Base-by-base conservation (phyloP, 2,329 filamentous ascomycete species). In the Acrocalymma vagum region DNA sequence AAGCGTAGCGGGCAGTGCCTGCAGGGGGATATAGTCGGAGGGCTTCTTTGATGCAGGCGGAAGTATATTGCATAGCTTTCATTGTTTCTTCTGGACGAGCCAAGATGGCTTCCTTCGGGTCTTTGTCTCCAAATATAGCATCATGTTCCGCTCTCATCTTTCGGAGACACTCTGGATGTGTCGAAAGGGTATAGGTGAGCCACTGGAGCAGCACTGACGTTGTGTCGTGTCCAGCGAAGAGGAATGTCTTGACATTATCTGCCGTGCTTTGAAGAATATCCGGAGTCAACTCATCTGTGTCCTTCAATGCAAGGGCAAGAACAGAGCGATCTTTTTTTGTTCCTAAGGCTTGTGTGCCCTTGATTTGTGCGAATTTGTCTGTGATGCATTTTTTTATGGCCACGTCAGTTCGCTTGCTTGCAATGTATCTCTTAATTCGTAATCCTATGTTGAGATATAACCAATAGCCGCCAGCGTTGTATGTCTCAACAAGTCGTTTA, bases 1-100 rank as follows among this genome's bases (percentile, higher is more conserved):
- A 50, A 1, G 33, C 42, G 31, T 60, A 55, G 24, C 78, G 72
- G 13, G 77, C 68, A 2, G 72, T 70, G 3, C 63, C 73, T 0
- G 64, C 79, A 0, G 79, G 76, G 0, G 80, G 77, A 58, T 76
- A 80, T 8, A 84, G 60, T 6, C 80, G 73, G 6, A 83, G 65
- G 1, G 74, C 72, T 60, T 84, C 81, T 45, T 79, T 79, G 47
- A 81, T 74, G 16, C 79, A 73, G 5, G 79, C 80, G 5, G 68
- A 65, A 4, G 79, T 80, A 57, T 81, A 83, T 1, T 72, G 67
- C 17, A 84, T 70, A 8, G 47, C 49, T 45, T 74, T 69, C 58
- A 79, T 77, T 13, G 82, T 71, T 2, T 79, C 65, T 15, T 72
- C 65, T 0, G 78, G 74, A 21, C 74, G 67, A 2, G 69, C 51